Conservation (phyloP, 805 yeast species). For the Metschnikowia lochheadii region DNA sequence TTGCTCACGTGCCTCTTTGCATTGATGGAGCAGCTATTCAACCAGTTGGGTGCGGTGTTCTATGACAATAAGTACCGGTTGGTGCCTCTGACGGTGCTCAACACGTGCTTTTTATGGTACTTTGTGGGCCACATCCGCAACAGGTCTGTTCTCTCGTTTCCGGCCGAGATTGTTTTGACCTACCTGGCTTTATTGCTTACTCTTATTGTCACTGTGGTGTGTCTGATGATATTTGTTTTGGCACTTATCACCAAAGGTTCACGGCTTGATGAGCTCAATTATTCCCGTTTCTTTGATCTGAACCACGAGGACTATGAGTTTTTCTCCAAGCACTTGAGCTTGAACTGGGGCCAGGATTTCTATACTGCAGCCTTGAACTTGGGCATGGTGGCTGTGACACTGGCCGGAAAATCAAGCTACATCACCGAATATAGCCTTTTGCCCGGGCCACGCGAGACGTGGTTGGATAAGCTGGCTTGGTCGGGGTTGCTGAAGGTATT, state of each 20-base stretch:
- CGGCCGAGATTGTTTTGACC: constrained; percentile 53
- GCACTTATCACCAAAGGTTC: constrained; percentile 59
- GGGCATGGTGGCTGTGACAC: constrained; percentile 62
- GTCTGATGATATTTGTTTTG: constrained; percentile 49
- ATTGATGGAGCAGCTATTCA: constrained; percentile 52
- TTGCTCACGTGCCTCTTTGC: constrained; percentile 53
- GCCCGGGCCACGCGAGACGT: constrained; percentile 48
- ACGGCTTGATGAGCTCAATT: constrained; percentile 30
- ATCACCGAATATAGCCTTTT: constrained; percentile 54
- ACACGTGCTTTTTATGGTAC: constrained; percentile 39
- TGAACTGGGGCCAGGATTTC: constrained; percentile 57
- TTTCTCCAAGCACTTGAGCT: constrained; percentile 27
- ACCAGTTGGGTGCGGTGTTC: constrained; percentile 60
- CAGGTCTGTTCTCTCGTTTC: constrained; percentile 47
- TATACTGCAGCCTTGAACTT: constrained; percentile 56
- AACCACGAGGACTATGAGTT: constrained; percentile 24
- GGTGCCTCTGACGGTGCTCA: constrained; percentile 59
- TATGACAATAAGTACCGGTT: constrained; percentile 53
- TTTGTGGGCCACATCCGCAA: constrained; percentile 32
- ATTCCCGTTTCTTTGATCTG: constrained; percentile 29
- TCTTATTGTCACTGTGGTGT: constrained; percentile 45
- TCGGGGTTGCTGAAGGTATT: constrained; percentile 3
- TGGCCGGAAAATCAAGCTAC: constrained; percentile 64
- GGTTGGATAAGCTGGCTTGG: constrained; percentile 31
- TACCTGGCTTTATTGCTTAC: constrained; percentile 65